phyloP scores from a whole-genome alignment of 495 filamentous ascomycete species.

The Penicillium argentinense region DNA sequence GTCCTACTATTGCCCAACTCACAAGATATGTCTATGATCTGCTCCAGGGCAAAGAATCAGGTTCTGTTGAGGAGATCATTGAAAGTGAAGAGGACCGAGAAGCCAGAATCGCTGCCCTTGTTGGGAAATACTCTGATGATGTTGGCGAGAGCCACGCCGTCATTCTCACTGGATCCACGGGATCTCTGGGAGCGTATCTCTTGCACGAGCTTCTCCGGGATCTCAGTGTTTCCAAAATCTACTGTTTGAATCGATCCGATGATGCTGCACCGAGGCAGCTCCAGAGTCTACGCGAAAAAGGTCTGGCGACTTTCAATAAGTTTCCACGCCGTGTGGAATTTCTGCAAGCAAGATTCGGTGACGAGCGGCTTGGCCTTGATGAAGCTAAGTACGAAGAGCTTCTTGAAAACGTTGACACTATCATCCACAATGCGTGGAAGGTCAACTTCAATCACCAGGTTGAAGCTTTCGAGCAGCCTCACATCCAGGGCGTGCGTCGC shows the following conservation, averaged over 20 bases:
- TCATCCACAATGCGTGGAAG: slow-evolving; percentile 63
- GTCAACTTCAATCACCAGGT: slow-evolving; percentile 60
- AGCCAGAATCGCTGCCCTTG: slow-evolving; percentile 4
- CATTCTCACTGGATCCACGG: slow-evolving; percentile 57
- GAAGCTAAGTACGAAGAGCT: slow-evolving; percentile 10
- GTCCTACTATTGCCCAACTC: slow-evolving; percentile 14
- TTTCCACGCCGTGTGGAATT: slow-evolving; percentile 39
- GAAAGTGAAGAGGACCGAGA: slow-evolving; percentile 9
- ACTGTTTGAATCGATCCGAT: slow-evolving; percentile 52
- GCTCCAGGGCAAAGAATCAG: slow-evolving; percentile 8
- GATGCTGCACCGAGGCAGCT: slow-evolving; percentile 21
- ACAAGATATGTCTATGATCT: slow-evolving; percentile 8
- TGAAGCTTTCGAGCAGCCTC: slow-evolving; percentile 50
- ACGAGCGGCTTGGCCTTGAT: slow-evolving; percentile 12
- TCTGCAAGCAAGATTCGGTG: slow-evolving; percentile 6
- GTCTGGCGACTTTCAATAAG: slow-evolving; percentile 1
- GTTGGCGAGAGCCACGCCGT: slow-evolving; percentile 12
- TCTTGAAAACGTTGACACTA: slow-evolving; percentile 28
- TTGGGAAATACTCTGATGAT: slow-evolving; percentile 13
- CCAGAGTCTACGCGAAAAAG: slow-evolving; percentile 14
- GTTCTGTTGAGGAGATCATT: not conserved
- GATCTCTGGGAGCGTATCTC: slow-evolving; percentile 56
- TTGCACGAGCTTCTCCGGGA: slow-evolving; percentile 43
- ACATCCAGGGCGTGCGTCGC: slow-evolving; percentile 51
- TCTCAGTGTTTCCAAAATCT: slow-evolving; percentile 43